A percentile compares a stretch with the other conserved stretches of the same genome.
Conservation (phyloP, 352 stramenopile genomes). For the Labyrinthula sp. region DNA sequence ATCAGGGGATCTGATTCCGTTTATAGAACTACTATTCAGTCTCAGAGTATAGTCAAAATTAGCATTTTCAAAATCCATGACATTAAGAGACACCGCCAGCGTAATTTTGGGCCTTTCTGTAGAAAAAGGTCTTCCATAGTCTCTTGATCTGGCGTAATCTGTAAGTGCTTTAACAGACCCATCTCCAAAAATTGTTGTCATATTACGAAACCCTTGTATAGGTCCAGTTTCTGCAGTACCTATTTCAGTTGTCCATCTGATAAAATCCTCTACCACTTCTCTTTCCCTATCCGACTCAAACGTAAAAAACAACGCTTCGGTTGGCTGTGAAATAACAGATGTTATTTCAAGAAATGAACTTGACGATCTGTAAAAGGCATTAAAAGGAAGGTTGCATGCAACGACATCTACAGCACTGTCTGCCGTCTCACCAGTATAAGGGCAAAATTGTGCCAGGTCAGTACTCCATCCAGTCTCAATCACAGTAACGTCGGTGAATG, state of each 20-base stretch:
- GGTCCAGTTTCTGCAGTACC: conserved; percentile 3
- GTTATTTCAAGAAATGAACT: conserved; percentile 8
- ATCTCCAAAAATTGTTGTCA: conserved; percentile 1
- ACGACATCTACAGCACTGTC: neutral
- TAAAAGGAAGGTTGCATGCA: neutral
- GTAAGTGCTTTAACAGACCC: conserved; percentile 3
- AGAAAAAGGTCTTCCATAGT: conserved; percentile 14
- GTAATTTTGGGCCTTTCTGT: conserved; percentile 5
- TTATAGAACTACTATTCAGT: conserved; percentile 3
- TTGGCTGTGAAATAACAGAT: neutral
- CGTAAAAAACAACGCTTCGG: conserved; percentile 11
- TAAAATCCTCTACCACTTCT: conserved; percentile 9
- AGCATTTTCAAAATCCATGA: conserved; percentile 7
- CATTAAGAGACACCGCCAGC: conserved; percentile 27
- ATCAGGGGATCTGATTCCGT: neutral
- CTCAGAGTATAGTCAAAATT: conserved; percentile 27
- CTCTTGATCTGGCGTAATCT: conserved; percentile 9
- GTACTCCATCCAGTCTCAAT: neutral
- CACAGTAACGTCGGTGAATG: neutral
- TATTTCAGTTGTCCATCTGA: conserved; percentile 9
- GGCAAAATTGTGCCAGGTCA: neutral
- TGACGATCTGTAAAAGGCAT: neutral
- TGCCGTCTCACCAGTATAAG: neutral
- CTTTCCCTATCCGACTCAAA: neutral
- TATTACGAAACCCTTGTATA: neutral